Base-by-base conservation (phyloP, 106 monocot species). In the Dendrobium huoshanense region DNA sequence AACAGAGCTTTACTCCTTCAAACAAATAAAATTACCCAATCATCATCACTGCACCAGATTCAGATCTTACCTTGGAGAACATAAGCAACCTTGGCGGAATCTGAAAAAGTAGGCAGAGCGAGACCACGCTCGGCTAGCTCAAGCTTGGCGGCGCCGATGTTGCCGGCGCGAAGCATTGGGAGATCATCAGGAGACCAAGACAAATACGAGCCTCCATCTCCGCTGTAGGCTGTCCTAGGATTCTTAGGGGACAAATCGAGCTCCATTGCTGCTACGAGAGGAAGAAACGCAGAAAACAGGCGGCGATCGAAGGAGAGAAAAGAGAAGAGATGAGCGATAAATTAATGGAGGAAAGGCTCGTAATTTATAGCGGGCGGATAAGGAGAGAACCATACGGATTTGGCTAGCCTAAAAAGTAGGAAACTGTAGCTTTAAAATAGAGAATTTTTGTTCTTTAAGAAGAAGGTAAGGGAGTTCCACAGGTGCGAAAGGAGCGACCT, bases 1-100 rank as follows among this genome's bases (percentile, higher is more conserved):
- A 51, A 51, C 51, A 51, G 13, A 51, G 11, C 13, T 11, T 51
- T 15, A 51, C 51, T 51, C 3, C 51, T 2, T 13, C 51, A 51
- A 51, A 51, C 13, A 51, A 51, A 2, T 51, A 51, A 51, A 51
- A 51, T 51, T 15, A 3, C 51, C 51, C 51, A 51, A 51, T 51
- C 51, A 51, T 51, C 51, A 51, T 13, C 51, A 51, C 10, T 13
- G 51, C 16, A 22, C 5, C 61, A 5, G 13, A 13, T 43, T 44
- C 4, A 37, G 31, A 8, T 74, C 22, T 15, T 61, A 96, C 93
- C 95, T 91, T 93, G 85, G 67, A 96, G 91, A 13, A 96, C 93
- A 56, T 95, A 93, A 54, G 95, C 95, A 56, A 95, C 91, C 85
- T 93, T 93, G 67, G 88, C 87, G 40, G 95, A 93, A 79, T 96